These are phyloP conservation scores for Brassica rapa DNA, from an alignment of 345 rosid genomes.

Conservation along the genomic window DNA sequence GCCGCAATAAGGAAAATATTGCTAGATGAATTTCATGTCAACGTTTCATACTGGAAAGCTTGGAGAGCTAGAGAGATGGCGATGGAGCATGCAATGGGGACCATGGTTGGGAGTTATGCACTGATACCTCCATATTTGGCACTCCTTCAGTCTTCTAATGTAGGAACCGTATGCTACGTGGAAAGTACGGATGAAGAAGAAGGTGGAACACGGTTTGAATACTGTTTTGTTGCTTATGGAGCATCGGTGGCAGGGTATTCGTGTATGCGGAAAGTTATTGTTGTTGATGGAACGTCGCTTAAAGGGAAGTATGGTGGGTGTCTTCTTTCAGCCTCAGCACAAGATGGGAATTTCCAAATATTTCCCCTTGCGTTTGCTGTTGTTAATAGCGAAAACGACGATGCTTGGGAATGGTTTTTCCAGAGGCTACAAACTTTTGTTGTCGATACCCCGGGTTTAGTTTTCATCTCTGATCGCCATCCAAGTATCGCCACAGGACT, in stretches of 20 bases:
- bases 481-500: too few relatives aligned
- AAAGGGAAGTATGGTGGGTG: background rate
- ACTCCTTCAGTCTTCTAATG: background rate
- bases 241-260: background rate
- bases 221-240: background rate
- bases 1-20: background rate
- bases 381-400: background rate
- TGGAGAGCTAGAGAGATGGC: background rate
- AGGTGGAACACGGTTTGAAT: background rate
- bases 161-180: background rate
- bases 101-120: background rate
- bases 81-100: background rate
- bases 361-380: background rate
- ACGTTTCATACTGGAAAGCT: background rate
- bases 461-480: too few relatives aligned
- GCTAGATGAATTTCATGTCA: background rate
- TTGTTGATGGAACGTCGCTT: background rate
- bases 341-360: background rate
- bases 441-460: background rate
- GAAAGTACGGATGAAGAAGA: background rate
- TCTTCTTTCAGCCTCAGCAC: background rate
- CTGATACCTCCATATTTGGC: background rate
- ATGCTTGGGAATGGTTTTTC: background rate
- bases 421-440: background rate
- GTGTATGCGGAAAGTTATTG: background rate